phyloP scores from a whole-genome alignment of 208 protist species.

The Crithidia expoeki region DNA sequence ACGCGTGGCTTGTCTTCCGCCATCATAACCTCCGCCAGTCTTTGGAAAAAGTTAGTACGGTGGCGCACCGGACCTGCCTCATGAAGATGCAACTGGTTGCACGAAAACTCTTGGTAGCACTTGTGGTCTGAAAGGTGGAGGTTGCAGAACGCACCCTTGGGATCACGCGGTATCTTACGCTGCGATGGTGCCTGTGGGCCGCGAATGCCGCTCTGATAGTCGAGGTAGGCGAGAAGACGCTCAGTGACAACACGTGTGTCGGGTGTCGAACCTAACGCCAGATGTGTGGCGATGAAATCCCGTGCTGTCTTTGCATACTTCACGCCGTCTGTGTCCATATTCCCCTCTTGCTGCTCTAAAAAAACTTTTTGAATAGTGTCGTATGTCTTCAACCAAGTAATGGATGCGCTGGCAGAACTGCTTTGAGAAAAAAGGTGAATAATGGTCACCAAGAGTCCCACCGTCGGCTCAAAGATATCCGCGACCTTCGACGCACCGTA shows the following conservation, averaged over 20 bases:
- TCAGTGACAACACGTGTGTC: constrained; percentile 54
- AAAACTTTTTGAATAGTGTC: constrained; percentile 82
- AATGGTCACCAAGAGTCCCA: constrained; percentile 84
- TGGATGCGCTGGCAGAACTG: constrained; percentile 30
- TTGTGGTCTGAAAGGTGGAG: constrained; percentile 88
- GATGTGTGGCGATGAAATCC: constrained; percentile 45
- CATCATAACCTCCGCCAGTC: constrained; percentile 69
- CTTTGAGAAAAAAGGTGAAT: constrained; percentile 74
- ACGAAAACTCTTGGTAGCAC: constrained; percentile 89
- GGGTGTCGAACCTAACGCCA: constrained; percentile 27
- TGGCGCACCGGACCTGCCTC: constrained; percentile 80
- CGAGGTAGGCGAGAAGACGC: constrained; percentile 65
- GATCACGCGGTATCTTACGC: constrained; percentile 80
- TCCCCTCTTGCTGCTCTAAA: constrained; percentile 62
- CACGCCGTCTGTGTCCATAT: constrained; percentile 31
- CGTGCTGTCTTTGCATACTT: constrained; percentile 68
- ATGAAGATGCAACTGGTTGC: constrained; percentile 88
- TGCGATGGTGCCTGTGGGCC: constrained; percentile 80
- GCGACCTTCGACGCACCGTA: constrained; percentile 72
- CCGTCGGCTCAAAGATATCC: constrained; percentile 84
- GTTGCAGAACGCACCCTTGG: constrained; percentile 90
- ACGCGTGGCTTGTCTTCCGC: constrained; percentile 51
- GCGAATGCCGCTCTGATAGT: constrained; percentile 81
- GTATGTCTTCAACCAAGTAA: constrained; percentile 75
- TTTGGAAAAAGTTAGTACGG: constrained; percentile 77